Percentiles rank a stretch among this genome's conserved stretches.
Conservation (phyloP, 192 early-diverging fungal species). For the Chytriomyces confervae region DNA sequence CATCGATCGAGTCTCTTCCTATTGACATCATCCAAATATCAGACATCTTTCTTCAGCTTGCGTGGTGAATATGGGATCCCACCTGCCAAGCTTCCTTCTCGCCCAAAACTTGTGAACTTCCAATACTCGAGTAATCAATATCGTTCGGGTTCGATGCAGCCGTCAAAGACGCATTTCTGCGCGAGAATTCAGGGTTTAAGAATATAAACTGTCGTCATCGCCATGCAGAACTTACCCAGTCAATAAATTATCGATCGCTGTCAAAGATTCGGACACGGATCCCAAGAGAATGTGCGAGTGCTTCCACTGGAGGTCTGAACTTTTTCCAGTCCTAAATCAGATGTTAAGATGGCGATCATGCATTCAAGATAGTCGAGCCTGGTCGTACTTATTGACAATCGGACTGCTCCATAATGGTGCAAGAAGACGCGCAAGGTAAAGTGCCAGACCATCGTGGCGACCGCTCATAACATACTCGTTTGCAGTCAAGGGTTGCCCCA, state of each 20-base stretch:
- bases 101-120: constrained; percentile 8
- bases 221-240: constrained; percentile 3
- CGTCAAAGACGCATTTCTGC: constrained; percentile 13
- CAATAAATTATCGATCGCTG: constrained; percentile 2
- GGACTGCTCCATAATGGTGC: constrained; percentile 74
- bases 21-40: neutral
- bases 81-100: constrained; percentile 36
- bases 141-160: constrained; percentile 16
- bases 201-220: neutral
- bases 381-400: constrained; percentile 22
- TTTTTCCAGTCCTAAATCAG: neutral
- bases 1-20: constrained; percentile 33
- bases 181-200: neutral
- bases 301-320: constrained; percentile 20
- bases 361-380: neutral
- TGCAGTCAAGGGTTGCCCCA: constrained; percentile 30
- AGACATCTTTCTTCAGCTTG: neutral
- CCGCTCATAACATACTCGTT: constrained; percentile 31
- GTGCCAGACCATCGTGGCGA: constrained; percentile 73
- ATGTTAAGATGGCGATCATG: neutral
- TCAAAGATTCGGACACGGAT: constrained; percentile 19
- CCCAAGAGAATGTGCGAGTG: neutral
- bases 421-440: constrained; percentile 76
- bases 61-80: neutral
- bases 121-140: constrained; percentile 22